Evolutionary conservation across 2,329 filamentous ascomycete species (phyloP), one percentile per base, ranked within the genome.

Genomic region (Phyllosticta paracitricarpa): DNA sequence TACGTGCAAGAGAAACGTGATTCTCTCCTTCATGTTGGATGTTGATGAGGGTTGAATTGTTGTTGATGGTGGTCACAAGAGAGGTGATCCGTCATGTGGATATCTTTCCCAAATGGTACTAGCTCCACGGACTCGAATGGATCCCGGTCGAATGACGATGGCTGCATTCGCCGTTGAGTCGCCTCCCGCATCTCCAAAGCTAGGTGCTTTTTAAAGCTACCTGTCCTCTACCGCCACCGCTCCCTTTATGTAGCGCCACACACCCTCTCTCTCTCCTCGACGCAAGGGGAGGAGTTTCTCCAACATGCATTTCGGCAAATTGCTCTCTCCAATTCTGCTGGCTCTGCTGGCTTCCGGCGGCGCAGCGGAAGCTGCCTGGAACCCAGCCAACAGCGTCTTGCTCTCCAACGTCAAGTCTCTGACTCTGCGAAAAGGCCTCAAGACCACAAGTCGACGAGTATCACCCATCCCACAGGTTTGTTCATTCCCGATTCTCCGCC

Each of bases 381-480:
- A 69, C 66, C 73, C 68, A 61, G 66, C 66, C 8, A 69, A 82
- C 70, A 83, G 79, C 64, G 80, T 87, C 63, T 80, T 85, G 54
- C 81, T 87, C 56, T 84, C 82, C 9, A 80, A 84, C 61, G 88
- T 97, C 61, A 83, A 89, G 66, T 81, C 87, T 56, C 83, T 97
- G 51, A 97, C 92, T 6, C 82, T 97, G 12, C 87, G 85, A 63
- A 81, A 82, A 65, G 81, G 81, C 71, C 79, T 82, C 57, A 77
- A 83, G 68, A 97, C 93, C 0, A 83, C 85, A 48, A 82, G 89
- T 70, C 89, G 91, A 28, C 90, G 93, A 64, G 83, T 91, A 48
- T 70, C 85, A 24, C 78, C 93, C 25, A 82, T 93, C 55, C 91
- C 91, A 0, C 78, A 80, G 68, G 71, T 74, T 69, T 8, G 64